These are phyloP conservation scores for Cryphonectria radicalis DNA, from an alignment of 2,329 filamentous ascomycete species.

Conservation along the genomic window DNA sequence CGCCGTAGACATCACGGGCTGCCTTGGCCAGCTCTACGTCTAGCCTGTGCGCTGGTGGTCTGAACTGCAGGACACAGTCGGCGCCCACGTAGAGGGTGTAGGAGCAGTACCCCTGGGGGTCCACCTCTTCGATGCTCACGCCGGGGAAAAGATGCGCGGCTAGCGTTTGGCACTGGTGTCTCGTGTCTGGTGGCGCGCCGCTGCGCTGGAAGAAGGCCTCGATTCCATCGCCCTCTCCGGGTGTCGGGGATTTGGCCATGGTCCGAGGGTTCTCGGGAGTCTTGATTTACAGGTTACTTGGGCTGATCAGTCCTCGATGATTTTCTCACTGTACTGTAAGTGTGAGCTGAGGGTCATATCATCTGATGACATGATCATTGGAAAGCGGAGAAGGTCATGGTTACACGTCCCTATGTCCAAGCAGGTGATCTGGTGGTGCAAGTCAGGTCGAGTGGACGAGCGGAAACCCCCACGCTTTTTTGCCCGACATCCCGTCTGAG, in stretches of 20 bases:
- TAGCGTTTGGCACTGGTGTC: slow-evolving; percentile 33
- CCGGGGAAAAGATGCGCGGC: slow-evolving; percentile 39
- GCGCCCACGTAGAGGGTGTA: slow-evolving; percentile 50
- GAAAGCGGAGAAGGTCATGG: slow-evolving; percentile 16
- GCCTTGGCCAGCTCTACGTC: slow-evolving; percentile 43
- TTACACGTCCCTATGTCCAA: background rate
- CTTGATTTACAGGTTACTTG: background rate
- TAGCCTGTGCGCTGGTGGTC: slow-evolving; percentile 48
- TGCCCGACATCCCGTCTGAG: slow-evolving; percentile 8
- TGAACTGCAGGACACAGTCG: slow-evolving; percentile 52
- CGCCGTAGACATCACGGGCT: slow-evolving; percentile 46
- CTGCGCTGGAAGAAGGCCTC: slow-evolving; percentile 28
- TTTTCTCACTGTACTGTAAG: background rate
- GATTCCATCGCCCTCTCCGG: background rate
- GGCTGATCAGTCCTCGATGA: background rate
- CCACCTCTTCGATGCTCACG: slow-evolving; percentile 38
- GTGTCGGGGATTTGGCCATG: background rate
- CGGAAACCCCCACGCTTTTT: slow-evolving; percentile 19
- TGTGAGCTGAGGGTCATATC: background rate
- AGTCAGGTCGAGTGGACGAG: background rate
- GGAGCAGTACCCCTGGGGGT: slow-evolving; percentile 56
- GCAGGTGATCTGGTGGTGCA: slow-evolving; percentile 23
- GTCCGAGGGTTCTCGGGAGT: background rate
- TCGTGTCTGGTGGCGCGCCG: slow-evolving; percentile 5
- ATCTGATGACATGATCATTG: background rate